Conservation (phyloP, 768 basidiomycete genomes). For the Crepidotus variabilis region DNA sequence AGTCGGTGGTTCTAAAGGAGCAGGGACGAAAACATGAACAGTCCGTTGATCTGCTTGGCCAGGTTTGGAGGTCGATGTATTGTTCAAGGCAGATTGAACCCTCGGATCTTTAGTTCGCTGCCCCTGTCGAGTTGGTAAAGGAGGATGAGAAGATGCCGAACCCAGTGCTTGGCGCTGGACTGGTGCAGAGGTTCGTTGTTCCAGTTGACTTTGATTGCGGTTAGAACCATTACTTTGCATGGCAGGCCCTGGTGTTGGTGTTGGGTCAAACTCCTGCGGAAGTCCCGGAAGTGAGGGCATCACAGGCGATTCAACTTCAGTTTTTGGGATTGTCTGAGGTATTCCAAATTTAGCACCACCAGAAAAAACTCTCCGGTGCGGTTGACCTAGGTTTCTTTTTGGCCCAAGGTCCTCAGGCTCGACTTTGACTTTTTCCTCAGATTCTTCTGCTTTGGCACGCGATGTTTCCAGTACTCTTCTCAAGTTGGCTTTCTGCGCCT, state of each 20-base stretch:
- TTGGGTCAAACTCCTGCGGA: background rate
- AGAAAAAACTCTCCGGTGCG: background rate
- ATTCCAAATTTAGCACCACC: background rate
- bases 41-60: no score
- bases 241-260: background rate
- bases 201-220: background rate
- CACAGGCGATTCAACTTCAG: background rate
- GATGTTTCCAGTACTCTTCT: conserved; percentile 17
- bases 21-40: no score
- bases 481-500: conserved; percentile 25
- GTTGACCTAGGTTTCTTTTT: background rate
- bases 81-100: no score
- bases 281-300: background rate
- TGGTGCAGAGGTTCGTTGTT: background rate
- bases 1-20: no score
- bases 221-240: background rate
- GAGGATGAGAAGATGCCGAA: background rate
- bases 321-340: background rate
- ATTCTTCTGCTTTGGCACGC: conserved; percentile 3
- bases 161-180: background rate
- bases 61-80: no score
- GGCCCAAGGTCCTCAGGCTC: background rate
- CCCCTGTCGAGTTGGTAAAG: background rate
- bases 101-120: background rate
- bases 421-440: background rate